A percentile compares a stretch with the other conserved stretches of the same genome.
phyloP scores from a whole-genome alignment of 106 monocot species.

The Allium sativum region DNA sequence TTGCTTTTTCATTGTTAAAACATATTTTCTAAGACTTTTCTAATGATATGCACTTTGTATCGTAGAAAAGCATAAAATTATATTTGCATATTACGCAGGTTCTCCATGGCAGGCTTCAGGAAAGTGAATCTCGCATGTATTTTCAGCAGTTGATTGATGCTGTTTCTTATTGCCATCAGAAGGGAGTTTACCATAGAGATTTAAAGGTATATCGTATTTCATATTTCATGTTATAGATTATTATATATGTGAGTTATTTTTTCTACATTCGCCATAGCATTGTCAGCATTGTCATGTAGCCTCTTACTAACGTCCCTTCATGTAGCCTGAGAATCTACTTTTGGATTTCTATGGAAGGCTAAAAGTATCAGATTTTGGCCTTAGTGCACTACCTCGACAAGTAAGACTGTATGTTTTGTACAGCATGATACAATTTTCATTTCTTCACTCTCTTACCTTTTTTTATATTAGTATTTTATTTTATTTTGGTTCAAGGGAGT shows the following conservation, averaged over 20 bases:
- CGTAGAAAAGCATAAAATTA: no score
- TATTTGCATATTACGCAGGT: slow-evolving; percentile 27
- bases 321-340: slow-evolving; percentile 96
- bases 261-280: neutral
- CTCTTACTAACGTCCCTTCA: slow-evolving; percentile 5
- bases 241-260: neutral
- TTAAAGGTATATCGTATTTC: slow-evolving; percentile 51
- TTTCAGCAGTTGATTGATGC: slow-evolving; percentile 95
- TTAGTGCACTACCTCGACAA: slow-evolving; percentile 75
- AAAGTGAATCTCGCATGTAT: slow-evolving; percentile 56
- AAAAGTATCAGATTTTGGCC: slow-evolving; percentile 95
- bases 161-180: slow-evolving; percentile 84
- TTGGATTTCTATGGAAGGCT: slow-evolving; percentile 73
- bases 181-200: slow-evolving; percentile 92
- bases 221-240: neutral
- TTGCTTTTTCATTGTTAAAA: no score
- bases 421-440: neutral
- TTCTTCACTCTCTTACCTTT: neutral
- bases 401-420: slow-evolving; percentile 26
- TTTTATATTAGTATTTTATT: no score
- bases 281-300: neutral
- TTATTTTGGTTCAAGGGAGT: slow-evolving; percentile 42
- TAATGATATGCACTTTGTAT: no score
- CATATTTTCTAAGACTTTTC: no score
- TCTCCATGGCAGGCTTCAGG: slow-evolving; percentile 59